Evolutionary conservation across 768 basidiomycete genomes (phyloP).

Genomic region (Lactarius sanguifluus): DNA sequence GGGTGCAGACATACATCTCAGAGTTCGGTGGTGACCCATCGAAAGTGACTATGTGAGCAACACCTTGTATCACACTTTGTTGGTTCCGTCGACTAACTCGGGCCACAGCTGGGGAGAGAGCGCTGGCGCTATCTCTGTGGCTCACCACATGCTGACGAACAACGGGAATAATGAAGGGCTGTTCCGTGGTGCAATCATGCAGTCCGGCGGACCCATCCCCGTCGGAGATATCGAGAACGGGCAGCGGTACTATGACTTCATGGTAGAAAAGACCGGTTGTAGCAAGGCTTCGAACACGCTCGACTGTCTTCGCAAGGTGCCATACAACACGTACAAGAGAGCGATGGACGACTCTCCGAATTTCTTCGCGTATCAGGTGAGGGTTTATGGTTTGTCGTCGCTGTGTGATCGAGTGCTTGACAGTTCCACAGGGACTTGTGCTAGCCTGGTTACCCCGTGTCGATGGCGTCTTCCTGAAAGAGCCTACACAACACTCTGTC

Average conservation of each 20-base stretch:
- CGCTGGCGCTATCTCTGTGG: slow-evolving; percentile 52
- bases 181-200: slow-evolving; percentile 48
- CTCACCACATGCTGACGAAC: slow-evolving; percentile 45
- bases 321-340: slow-evolving; percentile 35
- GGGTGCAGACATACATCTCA: slow-evolving; percentile 65
- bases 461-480: slow-evolving; percentile 33
- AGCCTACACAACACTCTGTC: slow-evolving; percentile 30
- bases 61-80: slow-evolving; percentile 8
- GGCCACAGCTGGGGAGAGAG: slow-evolving; percentile 47
- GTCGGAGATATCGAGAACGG: slow-evolving; percentile 34
- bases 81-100: slow-evolving; percentile 15
- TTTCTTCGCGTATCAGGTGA: slow-evolving; percentile 39
- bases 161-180: slow-evolving; percentile 40
- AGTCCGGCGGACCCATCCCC: slow-evolving; percentile 42
- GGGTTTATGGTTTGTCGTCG: background rate
- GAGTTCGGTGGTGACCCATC: slow-evolving; percentile 64
- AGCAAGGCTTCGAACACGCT: slow-evolving; percentile 38
- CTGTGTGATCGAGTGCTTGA: background rate
- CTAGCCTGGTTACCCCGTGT: slow-evolving; percentile 33
- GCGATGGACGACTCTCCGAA: slow-evolving; percentile 39
- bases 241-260: slow-evolving; percentile 43
- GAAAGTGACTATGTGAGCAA: slow-evolving; percentile 55
- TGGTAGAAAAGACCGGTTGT: slow-evolving; percentile 44
- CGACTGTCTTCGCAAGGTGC: slow-evolving; percentile 43
- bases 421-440: slow-evolving; percentile 29